Percentiles rank a stretch among this genome's conserved stretches.
Evolutionary conservation across 345 rosid species (phyloP).

Genomic region (Rhodomyrtus tomentosa): DNA sequence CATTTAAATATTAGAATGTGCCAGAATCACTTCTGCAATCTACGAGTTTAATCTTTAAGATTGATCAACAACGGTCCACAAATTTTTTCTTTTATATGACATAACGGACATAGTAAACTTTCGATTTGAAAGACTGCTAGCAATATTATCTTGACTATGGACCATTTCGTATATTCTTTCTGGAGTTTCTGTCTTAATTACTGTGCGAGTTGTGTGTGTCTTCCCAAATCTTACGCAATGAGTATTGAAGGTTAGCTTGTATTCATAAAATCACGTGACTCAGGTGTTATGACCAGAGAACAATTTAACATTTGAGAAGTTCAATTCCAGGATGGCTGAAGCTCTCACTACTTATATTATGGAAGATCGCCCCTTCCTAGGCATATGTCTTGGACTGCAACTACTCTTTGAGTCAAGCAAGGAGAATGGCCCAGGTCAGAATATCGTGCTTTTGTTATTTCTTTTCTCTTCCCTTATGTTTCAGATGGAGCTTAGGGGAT

Average conservation of each 20-base stretch:
- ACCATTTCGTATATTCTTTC: not conserved
- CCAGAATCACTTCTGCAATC: not conserved
- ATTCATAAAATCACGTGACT: not conserved
- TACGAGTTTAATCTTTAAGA: not conserved
- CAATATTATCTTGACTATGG: not conserved
- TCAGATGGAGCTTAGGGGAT: not conserved
- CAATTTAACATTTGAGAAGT: not conserved
- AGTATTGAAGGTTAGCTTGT: not conserved
- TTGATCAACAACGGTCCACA: not conserved
- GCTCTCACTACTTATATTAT: slow-evolving; percentile 66
- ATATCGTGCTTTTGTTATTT: not conserved
- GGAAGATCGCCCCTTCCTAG: slow-evolving; percentile 86
- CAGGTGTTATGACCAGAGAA: not conserved
- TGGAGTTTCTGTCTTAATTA: not conserved
- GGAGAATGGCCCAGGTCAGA: slow-evolving; percentile 83
- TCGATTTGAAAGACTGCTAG: not conserved
- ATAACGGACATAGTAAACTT: not conserved
- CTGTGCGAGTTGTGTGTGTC: not conserved
- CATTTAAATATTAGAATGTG: not conserved
- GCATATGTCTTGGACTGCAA: slow-evolving; percentile 96
- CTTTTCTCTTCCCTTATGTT: not conserved
- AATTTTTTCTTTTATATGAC: not conserved
- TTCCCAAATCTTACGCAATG: not conserved
- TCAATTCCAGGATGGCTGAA: slow-evolving; percentile 67
- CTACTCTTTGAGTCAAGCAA: slow-evolving; percentile 85